Conservation (phyloP, 2,329 filamentous ascomycete species). For the Trichoderma aggressivum region DNA sequence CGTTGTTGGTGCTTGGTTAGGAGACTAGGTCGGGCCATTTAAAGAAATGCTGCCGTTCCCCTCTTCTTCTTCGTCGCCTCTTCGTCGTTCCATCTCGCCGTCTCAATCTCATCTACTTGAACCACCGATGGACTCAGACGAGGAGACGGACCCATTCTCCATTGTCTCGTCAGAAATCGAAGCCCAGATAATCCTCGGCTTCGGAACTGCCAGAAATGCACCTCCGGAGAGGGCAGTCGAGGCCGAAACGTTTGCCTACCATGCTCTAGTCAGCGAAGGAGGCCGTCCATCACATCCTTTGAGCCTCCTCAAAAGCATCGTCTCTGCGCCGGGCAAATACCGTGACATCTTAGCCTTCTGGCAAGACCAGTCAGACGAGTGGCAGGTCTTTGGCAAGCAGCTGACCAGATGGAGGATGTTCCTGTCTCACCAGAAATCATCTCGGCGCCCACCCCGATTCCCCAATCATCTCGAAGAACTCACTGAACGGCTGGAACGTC, state of each 20-base stretch:
- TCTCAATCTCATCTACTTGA: background rate
- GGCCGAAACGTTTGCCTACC: background rate
- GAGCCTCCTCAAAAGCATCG: background rate
- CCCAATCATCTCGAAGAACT: constrained; percentile 11
- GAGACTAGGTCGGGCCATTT: background rate
- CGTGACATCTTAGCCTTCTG: constrained; percentile 16
- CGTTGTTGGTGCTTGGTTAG: background rate
- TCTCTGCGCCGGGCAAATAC: background rate
- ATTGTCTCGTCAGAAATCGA: background rate
- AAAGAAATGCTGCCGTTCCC: background rate
- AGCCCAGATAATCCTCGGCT: background rate
- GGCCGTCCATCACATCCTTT: constrained; percentile 19
- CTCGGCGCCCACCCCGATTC: background rate
- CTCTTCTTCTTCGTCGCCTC: background rate
- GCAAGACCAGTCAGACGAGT: constrained; percentile 14
- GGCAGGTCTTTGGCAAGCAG: constrained; percentile 17
- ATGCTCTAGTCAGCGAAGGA: constrained; percentile 10
- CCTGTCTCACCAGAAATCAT: constrained; percentile 7
- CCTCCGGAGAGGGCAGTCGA: background rate
- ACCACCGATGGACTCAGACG: background rate
- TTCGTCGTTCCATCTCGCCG: background rate
- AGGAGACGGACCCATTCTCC: background rate
- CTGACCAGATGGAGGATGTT: constrained; percentile 14
- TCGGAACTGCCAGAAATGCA: background rate
- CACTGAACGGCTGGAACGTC: background rate